phyloP scores from a whole-genome alignment of 805 yeast genomes.

The Saturnispora sanitii region DNA sequence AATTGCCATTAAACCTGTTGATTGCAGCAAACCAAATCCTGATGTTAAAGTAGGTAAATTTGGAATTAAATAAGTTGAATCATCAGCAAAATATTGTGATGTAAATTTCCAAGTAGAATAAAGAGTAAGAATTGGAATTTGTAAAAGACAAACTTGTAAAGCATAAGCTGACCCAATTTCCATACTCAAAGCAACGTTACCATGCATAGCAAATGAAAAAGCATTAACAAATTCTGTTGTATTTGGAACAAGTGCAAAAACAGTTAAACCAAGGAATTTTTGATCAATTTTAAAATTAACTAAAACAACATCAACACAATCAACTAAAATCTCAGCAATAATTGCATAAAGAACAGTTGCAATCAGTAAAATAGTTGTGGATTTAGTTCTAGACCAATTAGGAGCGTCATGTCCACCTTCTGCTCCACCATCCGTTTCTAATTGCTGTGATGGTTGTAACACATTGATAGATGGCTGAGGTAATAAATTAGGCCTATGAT shows the following conservation, averaged over 20 bases:
- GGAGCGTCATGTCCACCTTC: slow-evolving; percentile 90
- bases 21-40: slow-evolving; percentile 4
- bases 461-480: slow-evolving; percentile 8
- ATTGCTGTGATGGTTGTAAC: slow-evolving; percentile 8
- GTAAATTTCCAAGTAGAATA: slow-evolving; percentile 46
- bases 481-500: slow-evolving; percentile 5
- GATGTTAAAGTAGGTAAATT: slow-evolving; percentile 10
- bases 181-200: slow-evolving; percentile 93
- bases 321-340: slow-evolving; percentile 89
- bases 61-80: neutral
- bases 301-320: slow-evolving; percentile 83
- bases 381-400: slow-evolving; percentile 85
- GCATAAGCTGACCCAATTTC: slow-evolving; percentile 98
- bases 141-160: slow-evolving; percentile 85
- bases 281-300: slow-evolving; percentile 74
- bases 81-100: neutral
- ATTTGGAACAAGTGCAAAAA: slow-evolving; percentile 92
- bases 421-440: slow-evolving; percentile 40
- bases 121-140: slow-evolving; percentile 82
- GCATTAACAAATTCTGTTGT: slow-evolving; percentile 96
- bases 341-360: slow-evolving; percentile 85
- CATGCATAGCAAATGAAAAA: slow-evolving; percentile 90
- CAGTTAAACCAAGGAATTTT: slow-evolving; percentile 84
- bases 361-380: slow-evolving; percentile 68
- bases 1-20: neutral